Conservation (phyloP, 805 yeast species). For the Myxozyma geophila region DNA sequence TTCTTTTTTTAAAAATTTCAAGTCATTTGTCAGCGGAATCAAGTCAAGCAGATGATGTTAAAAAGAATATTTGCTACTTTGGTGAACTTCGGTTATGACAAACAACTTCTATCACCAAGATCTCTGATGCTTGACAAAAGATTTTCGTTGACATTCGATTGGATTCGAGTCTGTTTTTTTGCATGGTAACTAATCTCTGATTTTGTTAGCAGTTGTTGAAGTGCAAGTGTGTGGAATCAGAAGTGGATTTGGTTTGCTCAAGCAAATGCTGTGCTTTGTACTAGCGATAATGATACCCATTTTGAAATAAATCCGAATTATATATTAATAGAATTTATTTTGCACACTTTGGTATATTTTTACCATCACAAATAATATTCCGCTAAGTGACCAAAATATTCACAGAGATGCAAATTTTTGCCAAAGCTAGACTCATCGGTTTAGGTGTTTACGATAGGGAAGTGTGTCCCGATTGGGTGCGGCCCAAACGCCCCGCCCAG, state of each 20-base stretch:
- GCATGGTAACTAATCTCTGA: not conserved
- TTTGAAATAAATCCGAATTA: too few species aligned
- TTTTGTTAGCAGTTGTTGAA: not conserved
- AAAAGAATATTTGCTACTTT: slow-evolving; percentile 28
- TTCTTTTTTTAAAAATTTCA: not conserved
- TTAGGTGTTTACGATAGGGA: not conserved
- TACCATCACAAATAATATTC: not conserved
- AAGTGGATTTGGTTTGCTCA: too few species aligned
- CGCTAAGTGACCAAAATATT: too few species aligned
- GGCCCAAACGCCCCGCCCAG: slow-evolving; percentile 9
- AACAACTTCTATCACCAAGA: slow-evolving; percentile 30
- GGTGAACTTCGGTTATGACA: slow-evolving; percentile 23
- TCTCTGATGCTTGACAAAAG: slow-evolving; percentile 23
- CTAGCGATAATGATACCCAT: too few species aligned
- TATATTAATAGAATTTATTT: too few species aligned
- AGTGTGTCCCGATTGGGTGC: slow-evolving; percentile 2
- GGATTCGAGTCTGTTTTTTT: not conserved
- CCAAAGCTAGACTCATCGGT: not conserved
- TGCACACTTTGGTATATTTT: too few species aligned
- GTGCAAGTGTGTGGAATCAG: too few species aligned
- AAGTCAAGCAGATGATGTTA: slow-evolving; percentile 23
- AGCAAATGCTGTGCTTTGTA: too few species aligned
- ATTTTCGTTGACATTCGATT: not conserved
- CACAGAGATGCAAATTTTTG: not conserved
- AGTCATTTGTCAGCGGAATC: not conserved